Conservation (phyloP, 768 basidiomycete genomes). For the Sistotremastrum niveocremeum region DNA sequence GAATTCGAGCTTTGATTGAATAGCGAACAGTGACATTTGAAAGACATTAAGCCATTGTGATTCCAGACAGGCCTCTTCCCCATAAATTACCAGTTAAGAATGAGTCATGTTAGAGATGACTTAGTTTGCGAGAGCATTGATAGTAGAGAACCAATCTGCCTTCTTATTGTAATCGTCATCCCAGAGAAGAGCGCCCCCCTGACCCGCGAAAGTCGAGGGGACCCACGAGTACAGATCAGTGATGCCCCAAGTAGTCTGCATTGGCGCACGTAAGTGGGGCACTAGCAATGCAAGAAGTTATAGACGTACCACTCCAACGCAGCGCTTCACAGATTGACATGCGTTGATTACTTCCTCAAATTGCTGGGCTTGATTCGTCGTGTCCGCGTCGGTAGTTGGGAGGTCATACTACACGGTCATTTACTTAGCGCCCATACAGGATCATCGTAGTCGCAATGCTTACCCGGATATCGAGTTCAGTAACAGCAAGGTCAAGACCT, state of each 20-base stretch:
- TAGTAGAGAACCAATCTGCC: too few species aligned
- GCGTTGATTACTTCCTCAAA: background rate
- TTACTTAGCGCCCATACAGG: slow-evolving; percentile 37
- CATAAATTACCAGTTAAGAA: too few species aligned
- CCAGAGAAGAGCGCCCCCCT: slow-evolving; percentile 19
- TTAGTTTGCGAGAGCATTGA: too few species aligned
- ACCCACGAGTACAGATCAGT: slow-evolving; percentile 21
- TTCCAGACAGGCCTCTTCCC: too few species aligned
- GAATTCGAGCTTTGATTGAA: too few species aligned
- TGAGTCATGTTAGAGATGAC: too few species aligned
- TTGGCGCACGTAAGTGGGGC: background rate
- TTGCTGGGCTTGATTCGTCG: background rate
- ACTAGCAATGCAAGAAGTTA: slow-evolving; percentile 27
- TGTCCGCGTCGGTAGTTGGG: background rate
- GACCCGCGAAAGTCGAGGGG: slow-evolving; percentile 19
- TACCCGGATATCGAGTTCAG: background rate
- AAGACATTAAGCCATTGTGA: too few species aligned
- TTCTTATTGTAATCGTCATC: slow-evolving; percentile 5
- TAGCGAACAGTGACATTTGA: too few species aligned
- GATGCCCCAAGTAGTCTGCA: background rate
- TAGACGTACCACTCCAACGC: slow-evolving; percentile 10
- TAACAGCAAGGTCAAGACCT: slow-evolving; percentile 2
- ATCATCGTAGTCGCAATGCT: slow-evolving; percentile 31
- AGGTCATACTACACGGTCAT: slow-evolving; percentile 18
- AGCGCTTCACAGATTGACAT: slow-evolving; percentile 1